Evolutionary conservation across 1,284 basidiomycete species (phyloP).

Genomic region (Meira miltonrushii): DNA sequence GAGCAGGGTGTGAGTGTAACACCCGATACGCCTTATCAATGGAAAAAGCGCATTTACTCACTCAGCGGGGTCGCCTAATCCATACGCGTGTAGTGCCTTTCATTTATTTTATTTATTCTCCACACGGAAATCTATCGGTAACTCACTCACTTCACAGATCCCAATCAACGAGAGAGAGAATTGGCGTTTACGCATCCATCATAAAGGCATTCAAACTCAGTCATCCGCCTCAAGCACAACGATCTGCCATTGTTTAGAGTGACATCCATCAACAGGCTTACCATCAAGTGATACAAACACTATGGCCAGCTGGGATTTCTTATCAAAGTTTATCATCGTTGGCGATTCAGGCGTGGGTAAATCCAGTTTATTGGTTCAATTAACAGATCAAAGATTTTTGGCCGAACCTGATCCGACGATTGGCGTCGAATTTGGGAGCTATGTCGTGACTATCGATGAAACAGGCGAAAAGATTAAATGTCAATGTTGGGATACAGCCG

Average conservation of each 20-base stretch:
- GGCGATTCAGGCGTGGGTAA: slow-evolving; percentile 49
- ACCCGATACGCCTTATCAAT: too few relatives aligned
- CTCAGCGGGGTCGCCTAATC: too few relatives aligned
- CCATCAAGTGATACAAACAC: not conserved
- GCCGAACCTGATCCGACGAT: slow-evolving; percentile 45
- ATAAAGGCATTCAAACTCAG: too few relatives aligned
- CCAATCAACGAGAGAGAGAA: too few relatives aligned
- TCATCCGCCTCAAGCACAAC: too few relatives aligned
- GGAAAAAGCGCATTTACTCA: too few relatives aligned
- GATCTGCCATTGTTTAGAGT: not conserved
- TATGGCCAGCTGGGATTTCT: slow-evolving; percentile 38
- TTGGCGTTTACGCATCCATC: too few relatives aligned
- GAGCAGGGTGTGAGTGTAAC: too few relatives aligned
- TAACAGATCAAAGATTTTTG: slow-evolving; percentile 48
- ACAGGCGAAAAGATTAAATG: slow-evolving; percentile 45
- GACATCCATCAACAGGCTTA: not conserved
- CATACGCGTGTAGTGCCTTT: too few relatives aligned
- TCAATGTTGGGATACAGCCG: slow-evolving; percentile 51
- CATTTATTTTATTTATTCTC: too few relatives aligned
- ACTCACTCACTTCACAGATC: too few relatives aligned
- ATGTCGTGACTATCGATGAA: slow-evolving; percentile 23
- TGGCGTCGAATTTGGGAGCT: slow-evolving; percentile 49
- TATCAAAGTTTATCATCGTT: slow-evolving; percentile 49
- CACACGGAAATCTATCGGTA: too few relatives aligned
- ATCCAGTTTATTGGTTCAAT: slow-evolving; percentile 42